Evolutionary conservation across 805 yeast species (phyloP).

Genomic region (Metschnikowia kunwiensis): DNA sequence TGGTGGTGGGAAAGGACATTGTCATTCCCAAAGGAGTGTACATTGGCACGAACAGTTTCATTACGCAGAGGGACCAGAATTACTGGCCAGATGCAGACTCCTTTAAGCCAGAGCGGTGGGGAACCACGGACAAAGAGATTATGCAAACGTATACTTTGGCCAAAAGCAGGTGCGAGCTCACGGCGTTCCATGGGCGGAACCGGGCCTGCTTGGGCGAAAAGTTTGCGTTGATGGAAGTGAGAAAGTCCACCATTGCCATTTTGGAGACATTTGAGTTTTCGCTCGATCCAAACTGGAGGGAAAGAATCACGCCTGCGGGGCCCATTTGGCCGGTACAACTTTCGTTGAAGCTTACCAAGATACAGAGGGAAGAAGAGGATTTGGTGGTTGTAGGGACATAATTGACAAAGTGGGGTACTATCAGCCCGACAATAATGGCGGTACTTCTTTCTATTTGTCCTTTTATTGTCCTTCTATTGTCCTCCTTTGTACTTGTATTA

Average conservation of each 20-base stretch:
- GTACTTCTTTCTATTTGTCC: too few species aligned
- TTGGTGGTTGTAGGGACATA: too few species aligned
- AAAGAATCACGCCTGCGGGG: slow-evolving; percentile 54
- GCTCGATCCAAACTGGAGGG: slow-evolving; percentile 45
- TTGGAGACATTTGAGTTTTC: slow-evolving; percentile 34
- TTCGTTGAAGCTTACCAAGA: slow-evolving; percentile 6
- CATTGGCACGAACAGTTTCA: slow-evolving; percentile 54
- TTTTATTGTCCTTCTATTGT: too few species aligned
- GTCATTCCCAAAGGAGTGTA: slow-evolving; percentile 48
- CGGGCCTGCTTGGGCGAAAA: slow-evolving; percentile 62
- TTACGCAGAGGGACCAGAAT: slow-evolving; percentile 43
- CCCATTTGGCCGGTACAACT: slow-evolving; percentile 50
- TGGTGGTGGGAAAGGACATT: slow-evolving; percentile 40
- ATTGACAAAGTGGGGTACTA: too few species aligned
- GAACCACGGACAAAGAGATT: slow-evolving; percentile 36
- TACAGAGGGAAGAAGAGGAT: neutral
- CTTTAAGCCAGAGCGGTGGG: slow-evolving; percentile 55
- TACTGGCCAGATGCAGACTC: slow-evolving; percentile 45
- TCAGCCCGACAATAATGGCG: too few species aligned
- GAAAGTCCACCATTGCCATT: slow-evolving; percentile 36
- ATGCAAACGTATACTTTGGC: slow-evolving; percentile 37
- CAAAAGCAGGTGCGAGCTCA: slow-evolving; percentile 44
- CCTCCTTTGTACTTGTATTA: too few species aligned
- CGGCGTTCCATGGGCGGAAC: slow-evolving; percentile 58
- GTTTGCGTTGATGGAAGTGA: slow-evolving; percentile 48